Base-by-base conservation (phyloP, 2,329 filamentous ascomycete species). In the Beauveria pseudobassiana region DNA sequence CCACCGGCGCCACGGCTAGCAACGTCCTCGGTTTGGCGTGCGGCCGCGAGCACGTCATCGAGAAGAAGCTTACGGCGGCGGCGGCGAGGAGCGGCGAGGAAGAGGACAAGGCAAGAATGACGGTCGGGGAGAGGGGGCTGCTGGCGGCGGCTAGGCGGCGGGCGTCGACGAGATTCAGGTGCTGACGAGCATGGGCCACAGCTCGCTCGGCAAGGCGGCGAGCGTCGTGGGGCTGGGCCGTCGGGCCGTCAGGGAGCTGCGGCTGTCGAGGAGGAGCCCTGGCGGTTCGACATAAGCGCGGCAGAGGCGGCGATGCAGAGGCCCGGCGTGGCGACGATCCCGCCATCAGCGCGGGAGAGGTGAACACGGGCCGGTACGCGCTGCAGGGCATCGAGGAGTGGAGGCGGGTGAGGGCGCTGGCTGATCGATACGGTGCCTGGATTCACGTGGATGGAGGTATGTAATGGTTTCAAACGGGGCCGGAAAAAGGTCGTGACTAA, bases 281-380 rank as follows among this genome's bases (percentile, higher is more conserved):
- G 93, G 78, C 81, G 79, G 50, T 80, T 96, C 65, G 86, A 96
- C 67, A 69, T 96, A 6, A 77, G 79, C 2, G 77, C 77, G 3
- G 76, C 96, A 2, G 86, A 91, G 72, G 73, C 72, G 51, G 80
- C 85, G 62, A 76, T 96, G 18, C 70, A 66, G 62, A 74, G 72
- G 42, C 66, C 67, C 0, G 81, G 81, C 3, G 80, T 83, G 14
- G 89, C 82, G n/a, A 89, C 82, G 55, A 90, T 97, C 64, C 84
- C 97, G 43, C 86, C 5, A 76, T 96, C n/a, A 93, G 91, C 48
- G 89, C 88, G 6, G 90, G 90, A 1, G 93, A 98, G 75, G 91
- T 97, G 30, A 97, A 98, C 68, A 96, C 92, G 0, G 92, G 93
- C 0, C 80, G 87, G 5, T 97, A 92, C 71, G 88, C 90, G 4